phyloP scores from a whole-genome alignment of 768 basidiomycete species.

The Grammothele lineata region DNA sequence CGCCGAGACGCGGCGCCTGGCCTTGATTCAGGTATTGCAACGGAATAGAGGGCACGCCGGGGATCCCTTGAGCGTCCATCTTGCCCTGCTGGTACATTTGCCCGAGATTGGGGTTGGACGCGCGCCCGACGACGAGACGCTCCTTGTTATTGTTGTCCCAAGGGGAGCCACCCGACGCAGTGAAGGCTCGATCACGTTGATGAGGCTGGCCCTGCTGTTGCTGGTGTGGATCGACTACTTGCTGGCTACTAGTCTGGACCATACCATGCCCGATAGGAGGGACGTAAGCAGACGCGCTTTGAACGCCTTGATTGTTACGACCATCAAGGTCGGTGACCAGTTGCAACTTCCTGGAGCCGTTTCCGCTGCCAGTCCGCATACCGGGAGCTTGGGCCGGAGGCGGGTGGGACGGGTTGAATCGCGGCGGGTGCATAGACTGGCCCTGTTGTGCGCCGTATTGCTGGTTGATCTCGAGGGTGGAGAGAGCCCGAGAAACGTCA shows the following conservation, averaged over 20 bases:
- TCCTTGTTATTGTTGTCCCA: constrained; percentile 75
- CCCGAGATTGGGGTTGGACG: constrained; percentile 69
- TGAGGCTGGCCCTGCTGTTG: no score
- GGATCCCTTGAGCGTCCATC: constrained; percentile 35
- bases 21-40: constrained; percentile 64
- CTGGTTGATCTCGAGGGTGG: constrained; percentile 56
- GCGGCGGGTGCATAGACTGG: constrained; percentile 61
- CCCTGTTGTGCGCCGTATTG: constrained; percentile 34
- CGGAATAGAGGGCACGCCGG: constrained; percentile 71
- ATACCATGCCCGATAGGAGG: constrained; percentile 38
- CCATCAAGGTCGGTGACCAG: constrained; percentile 63
- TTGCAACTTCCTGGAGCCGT: constrained; percentile 44
- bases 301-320: constrained; percentile 54
- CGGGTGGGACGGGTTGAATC: constrained; percentile 56
- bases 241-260: constrained; percentile 15
- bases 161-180: constrained; percentile 33
- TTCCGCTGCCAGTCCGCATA: constrained; percentile 37
- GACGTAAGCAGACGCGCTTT: constrained; percentile 46
- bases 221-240: constrained; percentile 28
- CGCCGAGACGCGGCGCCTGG: constrained; percentile 26
- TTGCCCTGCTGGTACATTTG: constrained; percentile 48
- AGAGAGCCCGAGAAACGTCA: constrained; percentile 72
- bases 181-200: constrained; percentile 33
- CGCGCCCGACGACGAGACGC: constrained; percentile 47
- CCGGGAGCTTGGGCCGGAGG: constrained; percentile 42